Base-by-base conservation (phyloP, 805 yeast species). In the Nakazawaea anatomiae region DNA sequence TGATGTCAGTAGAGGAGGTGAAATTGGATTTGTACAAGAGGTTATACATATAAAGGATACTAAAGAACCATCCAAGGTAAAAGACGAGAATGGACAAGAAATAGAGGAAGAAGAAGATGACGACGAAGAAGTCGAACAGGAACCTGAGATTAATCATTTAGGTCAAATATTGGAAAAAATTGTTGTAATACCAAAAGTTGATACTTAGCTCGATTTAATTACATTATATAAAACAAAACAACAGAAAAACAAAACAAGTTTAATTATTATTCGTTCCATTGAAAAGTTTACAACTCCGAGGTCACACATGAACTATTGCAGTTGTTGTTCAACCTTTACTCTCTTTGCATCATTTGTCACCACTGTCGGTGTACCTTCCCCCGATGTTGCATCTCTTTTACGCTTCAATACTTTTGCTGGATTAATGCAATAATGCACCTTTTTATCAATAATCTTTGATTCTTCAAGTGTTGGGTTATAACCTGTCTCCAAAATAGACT, bases 1-100 rank as follows among this genome's bases (percentile, higher is more conserved):
- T 75, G 89, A 85, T 51, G 82, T 90, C 27, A 72, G 82, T 4
- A 76, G 79, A 59, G 97, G 97, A 12, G 81, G 88, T 3, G 76
- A 82, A 10, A 65, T 87, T 6, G 73, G 78, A 4, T 83, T 89
- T 55, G 67, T 86, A 30, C 97, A 92, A 64, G 92, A 89, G 52
- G 72, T 88, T 8, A 80, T 85, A 7, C 28, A 46, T 5, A 46
- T 51, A 6, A 42, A 46, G 44, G 39, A 41, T 25, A 34, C 9
- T 11, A 38, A 31, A 42, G n/a, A 11, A 18, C 30, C 35, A 12
- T 79, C 85, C 5, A 4, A 38, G 28, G 18, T 42, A 12, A 45
- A 45, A 35, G 42, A 36, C 10, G 32, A 39, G n/a, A 38, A 46
- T 12, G 30, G 41, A 18, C 42, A 46, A 12, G 35, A 18, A 14